Evolutionary conservation across 176 grass and related monocot genomes (phyloP), one percentile per base, ranked within the genome.

Genomic region (Eremochloa ophiuroides): DNA sequence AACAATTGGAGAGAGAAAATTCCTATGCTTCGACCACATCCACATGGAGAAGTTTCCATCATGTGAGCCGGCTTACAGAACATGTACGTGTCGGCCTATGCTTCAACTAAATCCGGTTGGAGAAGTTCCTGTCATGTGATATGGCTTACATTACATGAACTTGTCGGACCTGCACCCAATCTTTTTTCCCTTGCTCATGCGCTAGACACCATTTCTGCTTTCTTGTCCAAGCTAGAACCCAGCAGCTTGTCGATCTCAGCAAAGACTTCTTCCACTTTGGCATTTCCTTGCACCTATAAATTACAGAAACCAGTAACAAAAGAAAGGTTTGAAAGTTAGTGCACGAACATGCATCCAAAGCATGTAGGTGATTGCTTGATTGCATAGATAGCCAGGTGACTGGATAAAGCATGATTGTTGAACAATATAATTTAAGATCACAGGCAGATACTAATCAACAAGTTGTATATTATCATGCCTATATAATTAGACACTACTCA

Each of bases 271-370:
- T 87, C 83, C 76, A 88, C 92, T 10, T 27, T 39, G 60, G 31
- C 53, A 71, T 95, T 70, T 60, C 89, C 93, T 85, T 92, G 87
- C 40, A 92, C 81, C 89, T 94, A 44, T 94, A 44, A 85, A 83
- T 79, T 42, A 70, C 28, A 67, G 4, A 70, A 25, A 37, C 23
- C 12, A 85, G 51, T 46, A 22, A 69, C 35, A 17, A 30, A 71
- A 38, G 61, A 18, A 72, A 46, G 41, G 10, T 56, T 40, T 33
- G 34, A 44, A 63, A 12, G 25, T 80, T 71, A 66, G 31, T 5
- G 18, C 55, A 72, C 15, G 4, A 30, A 17, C 31, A 62, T 62
- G 75, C 23, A 64, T 23, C 22, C 8, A 56, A 56, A 22, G 22
- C 2, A 56, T 17, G 31, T 72, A 39, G 10, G 35, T 31, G 38